Conservation (phyloP, 306 rosid genomes). For the Fragaria ananassa region DNA sequence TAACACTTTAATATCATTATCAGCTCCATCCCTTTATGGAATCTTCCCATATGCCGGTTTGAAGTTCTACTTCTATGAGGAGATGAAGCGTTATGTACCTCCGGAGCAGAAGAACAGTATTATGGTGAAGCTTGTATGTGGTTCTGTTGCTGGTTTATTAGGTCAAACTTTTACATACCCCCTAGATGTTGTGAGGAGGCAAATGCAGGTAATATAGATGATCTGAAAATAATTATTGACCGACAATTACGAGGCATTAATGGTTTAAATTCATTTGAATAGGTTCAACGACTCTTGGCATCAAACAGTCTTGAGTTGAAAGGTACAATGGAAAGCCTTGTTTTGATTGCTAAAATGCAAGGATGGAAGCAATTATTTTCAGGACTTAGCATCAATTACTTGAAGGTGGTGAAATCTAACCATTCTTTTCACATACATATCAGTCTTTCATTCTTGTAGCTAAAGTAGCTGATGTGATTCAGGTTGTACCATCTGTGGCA, state of each 20-base stretch:
- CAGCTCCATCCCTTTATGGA: slow-evolving; percentile 94
- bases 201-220: slow-evolving; percentile 76
- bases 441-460: slow-evolving; percentile 18
- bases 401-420: slow-evolving; percentile 54
- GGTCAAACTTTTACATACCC: slow-evolving; percentile 97
- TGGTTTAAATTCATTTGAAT: slow-evolving; percentile 20
- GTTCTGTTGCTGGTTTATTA: slow-evolving; percentile 89
- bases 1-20: slow-evolving; percentile 25
- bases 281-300: slow-evolving; percentile 66
- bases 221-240: slow-evolving; percentile 17
- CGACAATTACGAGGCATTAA: slow-evolving; percentile 10
- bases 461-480: slow-evolving; percentile 27
- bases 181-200: slow-evolving; percentile 96
- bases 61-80: slow-evolving; percentile 92
- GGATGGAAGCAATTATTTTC: slow-evolving; percentile 90
- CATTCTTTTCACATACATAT: slow-evolving; percentile 3
- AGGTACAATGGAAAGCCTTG: slow-evolving; percentile 70
- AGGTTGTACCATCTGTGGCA: slow-evolving; percentile 97
- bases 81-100: slow-evolving; percentile 90
- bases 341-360: slow-evolving; percentile 65
- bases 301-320: slow-evolving; percentile 57
- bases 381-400: slow-evolving; percentile 92
- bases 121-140: slow-evolving; percentile 75
- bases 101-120: slow-evolving; percentile 65
- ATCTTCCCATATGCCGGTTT: slow-evolving; percentile 96